These are phyloP conservation scores for Mortierella sp. DNA, from an alignment of 371 early-diverging fungal genomes.

Conservation along the genomic window DNA sequence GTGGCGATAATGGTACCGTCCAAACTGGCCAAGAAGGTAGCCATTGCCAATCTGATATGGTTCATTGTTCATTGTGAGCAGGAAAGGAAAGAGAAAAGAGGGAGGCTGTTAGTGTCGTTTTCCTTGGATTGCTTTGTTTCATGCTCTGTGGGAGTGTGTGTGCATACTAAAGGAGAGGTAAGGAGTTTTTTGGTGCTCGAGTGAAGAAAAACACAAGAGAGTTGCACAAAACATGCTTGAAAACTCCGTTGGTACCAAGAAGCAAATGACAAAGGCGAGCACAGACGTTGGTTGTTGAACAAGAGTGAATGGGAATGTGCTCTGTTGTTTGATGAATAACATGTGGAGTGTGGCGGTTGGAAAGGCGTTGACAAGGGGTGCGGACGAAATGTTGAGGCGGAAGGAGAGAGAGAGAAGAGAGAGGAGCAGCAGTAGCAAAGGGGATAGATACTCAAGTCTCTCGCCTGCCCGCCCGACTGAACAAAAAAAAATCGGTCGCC, in stretches of 20 bases:
- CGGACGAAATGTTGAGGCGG: not conserved
- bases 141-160: not conserved
- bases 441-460: not conserved
- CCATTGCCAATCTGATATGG: constrained; percentile 61
- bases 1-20: constrained; percentile 85
- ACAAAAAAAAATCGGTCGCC: not conserved
- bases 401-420: not conserved
- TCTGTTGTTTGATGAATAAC: not conserved
- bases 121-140: not conserved
- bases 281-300: constrained; percentile 4
- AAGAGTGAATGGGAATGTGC: not conserved
- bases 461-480: not conserved
- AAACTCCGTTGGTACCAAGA: not conserved
- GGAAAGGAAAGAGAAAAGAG: not conserved
- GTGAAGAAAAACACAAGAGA: not conserved
- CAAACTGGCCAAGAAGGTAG: constrained; percentile 81
- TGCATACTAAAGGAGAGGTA: not conserved
- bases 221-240: not conserved
- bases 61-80: not conserved
- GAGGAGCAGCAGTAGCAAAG: not conserved
- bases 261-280: not conserved
- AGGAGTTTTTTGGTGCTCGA: too few relatives aligned
- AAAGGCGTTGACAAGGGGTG: not conserved
- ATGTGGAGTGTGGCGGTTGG: not conserved
- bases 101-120: not conserved